A percentile compares a stretch with the other conserved stretches of the same genome.
phyloP scores from a whole-genome alignment of 2,329 filamentous ascomycete species.

The Apiospora koreana region DNA sequence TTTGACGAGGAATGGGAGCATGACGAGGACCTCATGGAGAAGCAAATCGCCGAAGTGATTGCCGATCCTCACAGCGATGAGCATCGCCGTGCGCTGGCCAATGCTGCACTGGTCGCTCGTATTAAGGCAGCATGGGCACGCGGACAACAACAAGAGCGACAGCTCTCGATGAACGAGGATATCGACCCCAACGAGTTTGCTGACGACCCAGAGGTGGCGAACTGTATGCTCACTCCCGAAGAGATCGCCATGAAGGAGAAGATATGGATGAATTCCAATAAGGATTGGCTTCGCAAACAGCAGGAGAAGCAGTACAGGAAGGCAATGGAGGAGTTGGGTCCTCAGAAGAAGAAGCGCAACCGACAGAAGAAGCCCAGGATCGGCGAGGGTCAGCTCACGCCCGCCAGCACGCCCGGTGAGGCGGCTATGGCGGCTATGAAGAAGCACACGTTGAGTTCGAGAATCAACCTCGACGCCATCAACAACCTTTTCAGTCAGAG shows the following conservation, averaged over 20 bases:
- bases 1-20: slow-evolving; percentile 64
- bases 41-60: slow-evolving; percentile 71
- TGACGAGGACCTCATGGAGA: slow-evolving; percentile 66
- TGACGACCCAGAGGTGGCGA: slow-evolving; percentile 83
- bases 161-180: slow-evolving; percentile 60
- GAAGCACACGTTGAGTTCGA: slow-evolving; percentile 68
- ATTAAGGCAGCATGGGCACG: slow-evolving; percentile 55
- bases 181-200: slow-evolving; percentile 83
- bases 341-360: slow-evolving; percentile 59
- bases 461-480: slow-evolving; percentile 72
- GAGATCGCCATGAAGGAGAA: slow-evolving; percentile 84
- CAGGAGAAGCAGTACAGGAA: slow-evolving; percentile 80
- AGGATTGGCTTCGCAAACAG: slow-evolving; percentile 85
- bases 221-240: slow-evolving; percentile 71
- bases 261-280: slow-evolving; percentile 94
- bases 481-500: slow-evolving; percentile 56
- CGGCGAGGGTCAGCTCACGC: slow-evolving; percentile 65
- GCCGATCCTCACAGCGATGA: slow-evolving; percentile 57
- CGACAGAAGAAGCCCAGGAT: slow-evolving; percentile 53
- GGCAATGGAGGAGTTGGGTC: slow-evolving; percentile 55
- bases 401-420: slow-evolving; percentile 68
- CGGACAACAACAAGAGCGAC: slow-evolving; percentile 46
- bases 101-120: slow-evolving; percentile 55
- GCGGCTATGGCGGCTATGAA: slow-evolving; percentile 69
- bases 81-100: slow-evolving; percentile 59